Percentiles rank a stretch among this genome's conserved stretches.
Evolutionary conservation across 176 grass and related monocot species (phyloP).

Genomic region (Puccinellia tenuiflora): DNA sequence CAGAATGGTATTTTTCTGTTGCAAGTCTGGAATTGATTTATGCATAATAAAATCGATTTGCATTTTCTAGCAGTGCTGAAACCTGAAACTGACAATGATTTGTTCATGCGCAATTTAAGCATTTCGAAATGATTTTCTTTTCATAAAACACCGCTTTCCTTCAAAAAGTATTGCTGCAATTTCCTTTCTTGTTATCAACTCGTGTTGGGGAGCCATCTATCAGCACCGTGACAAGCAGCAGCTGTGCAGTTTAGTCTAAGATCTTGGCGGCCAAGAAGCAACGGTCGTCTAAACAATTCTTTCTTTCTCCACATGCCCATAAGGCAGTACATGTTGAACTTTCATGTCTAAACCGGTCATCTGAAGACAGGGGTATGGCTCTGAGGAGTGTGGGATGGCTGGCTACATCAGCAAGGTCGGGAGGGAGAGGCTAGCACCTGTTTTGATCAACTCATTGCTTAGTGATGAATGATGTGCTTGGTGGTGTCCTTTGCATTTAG

Average conservation of each 20-base stretch:
- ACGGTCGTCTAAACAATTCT: background rate
- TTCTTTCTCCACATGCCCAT: background rate
- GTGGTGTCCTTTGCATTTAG: background rate
- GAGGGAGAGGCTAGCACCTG: background rate
- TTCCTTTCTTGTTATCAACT: background rate
- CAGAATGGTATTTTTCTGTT: conserved; percentile 54
- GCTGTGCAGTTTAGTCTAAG: background rate
- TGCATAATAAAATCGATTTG: background rate
- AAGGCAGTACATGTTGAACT: background rate
- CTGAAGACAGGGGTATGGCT: background rate
- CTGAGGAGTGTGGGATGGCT: background rate
- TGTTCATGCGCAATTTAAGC: background rate
- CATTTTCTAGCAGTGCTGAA: background rate
- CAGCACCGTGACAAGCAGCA: background rate
- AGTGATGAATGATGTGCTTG: background rate
- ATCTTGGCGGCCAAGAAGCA: conserved; percentile 1
- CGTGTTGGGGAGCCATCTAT: background rate
- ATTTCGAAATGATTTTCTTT: background rate
- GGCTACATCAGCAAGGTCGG: background rate
- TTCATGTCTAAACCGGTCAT: background rate
- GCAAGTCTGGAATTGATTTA: background rate
- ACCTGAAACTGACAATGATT: background rate
- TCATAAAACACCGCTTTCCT: background rate
- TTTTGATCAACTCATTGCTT: background rate
- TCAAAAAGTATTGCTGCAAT: background rate